Conservation (phyloP, 2,329 filamentous ascomycete species). For the Paecilomyces fulvus region DNA sequence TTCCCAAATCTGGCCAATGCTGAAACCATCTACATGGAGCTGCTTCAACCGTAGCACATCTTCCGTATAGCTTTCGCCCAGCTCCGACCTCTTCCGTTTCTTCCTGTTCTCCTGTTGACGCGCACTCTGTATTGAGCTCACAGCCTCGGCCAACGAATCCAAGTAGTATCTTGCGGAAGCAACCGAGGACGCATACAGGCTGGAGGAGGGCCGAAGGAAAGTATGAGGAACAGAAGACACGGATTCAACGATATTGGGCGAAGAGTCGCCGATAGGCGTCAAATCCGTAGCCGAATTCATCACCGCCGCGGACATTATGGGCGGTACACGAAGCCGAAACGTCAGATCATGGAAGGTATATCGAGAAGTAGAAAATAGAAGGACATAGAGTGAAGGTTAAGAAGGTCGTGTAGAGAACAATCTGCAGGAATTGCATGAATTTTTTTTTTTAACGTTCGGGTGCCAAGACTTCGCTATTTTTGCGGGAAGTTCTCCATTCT, state of each 20-base stretch:
- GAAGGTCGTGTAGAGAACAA: neutral
- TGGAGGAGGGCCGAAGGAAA: conserved; percentile 65
- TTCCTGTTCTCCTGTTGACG: conserved; percentile 59
- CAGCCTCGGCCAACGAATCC: conserved; percentile 65
- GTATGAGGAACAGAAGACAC: conserved; percentile 56
- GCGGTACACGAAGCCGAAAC: neutral
- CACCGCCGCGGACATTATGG: neutral
- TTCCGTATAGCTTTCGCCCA: conserved; percentile 35
- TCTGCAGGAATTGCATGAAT: neutral
- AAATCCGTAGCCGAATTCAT: neutral
- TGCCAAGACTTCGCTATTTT: neutral
- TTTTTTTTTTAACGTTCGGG: neutral
- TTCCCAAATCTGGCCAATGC: conserved; percentile 85
- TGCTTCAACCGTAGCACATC: conserved; percentile 68
- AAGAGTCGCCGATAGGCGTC: neutral
- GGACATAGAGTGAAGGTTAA: neutral
- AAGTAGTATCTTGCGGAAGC: conserved; percentile 71
- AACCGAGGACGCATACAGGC: conserved; percentile 61
- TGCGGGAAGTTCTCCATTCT: neutral
- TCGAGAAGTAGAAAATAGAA: too few species aligned
- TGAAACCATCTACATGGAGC: conserved; percentile 79
- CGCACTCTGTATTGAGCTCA: conserved; percentile 64
- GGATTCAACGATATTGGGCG: conserved; percentile 10
- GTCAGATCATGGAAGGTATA: neutral
- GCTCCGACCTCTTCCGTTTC: conserved; percentile 65